Evolutionary conservation across 2,329 filamentous ascomycete genomes (phyloP).

Genomic region (Trichoderma sp.): DNA sequence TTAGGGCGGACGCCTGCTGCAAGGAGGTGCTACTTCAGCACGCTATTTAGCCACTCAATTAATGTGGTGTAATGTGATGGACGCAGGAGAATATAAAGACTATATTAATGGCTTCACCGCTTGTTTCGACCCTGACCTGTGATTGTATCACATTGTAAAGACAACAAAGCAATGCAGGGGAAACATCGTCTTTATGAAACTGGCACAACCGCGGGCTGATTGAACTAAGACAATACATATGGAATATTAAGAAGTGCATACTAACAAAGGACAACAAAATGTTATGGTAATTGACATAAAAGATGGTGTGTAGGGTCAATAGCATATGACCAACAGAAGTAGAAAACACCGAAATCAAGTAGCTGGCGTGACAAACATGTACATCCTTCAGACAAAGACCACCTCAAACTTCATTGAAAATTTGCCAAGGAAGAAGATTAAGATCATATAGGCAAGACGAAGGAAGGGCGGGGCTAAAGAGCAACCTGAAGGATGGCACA

Average conservation of each 20-base stretch:
- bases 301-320: neutral
- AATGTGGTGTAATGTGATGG: neutral
- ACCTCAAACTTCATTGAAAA: neutral
- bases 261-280: neutral
- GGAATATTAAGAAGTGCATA: neutral
- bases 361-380: neutral
- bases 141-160: neutral
- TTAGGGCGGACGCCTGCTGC: neutral
- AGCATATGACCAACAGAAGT: neutral
- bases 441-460: neutral
- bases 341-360: neutral
- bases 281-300: neutral
- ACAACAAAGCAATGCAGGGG: neutral
- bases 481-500: neutral
- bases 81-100: neutral
- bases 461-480: neutral
- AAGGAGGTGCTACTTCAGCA: neutral
- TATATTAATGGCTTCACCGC: neutral
- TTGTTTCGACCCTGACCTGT: neutral
- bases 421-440: neutral
- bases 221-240: neutral
- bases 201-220: neutral
- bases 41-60: neutral
- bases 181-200: neutral
- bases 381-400: neutral